A percentile compares a stretch with the other conserved stretches of the same genome.
Evolutionary conservation across 306 rosid species (phyloP).

Genomic region (Fagus sylvatica): DNA sequence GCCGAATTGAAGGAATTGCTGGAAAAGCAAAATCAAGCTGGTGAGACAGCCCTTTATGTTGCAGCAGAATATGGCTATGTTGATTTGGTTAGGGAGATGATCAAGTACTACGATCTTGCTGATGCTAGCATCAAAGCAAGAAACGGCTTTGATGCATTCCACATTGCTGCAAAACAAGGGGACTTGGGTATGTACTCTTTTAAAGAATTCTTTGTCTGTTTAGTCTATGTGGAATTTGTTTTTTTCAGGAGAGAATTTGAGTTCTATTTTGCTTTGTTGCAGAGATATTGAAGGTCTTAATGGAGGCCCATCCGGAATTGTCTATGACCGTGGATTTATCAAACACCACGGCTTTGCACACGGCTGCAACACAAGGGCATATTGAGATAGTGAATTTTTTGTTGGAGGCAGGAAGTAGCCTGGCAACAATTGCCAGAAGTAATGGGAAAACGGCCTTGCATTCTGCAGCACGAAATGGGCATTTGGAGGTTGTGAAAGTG

Average conservation of each 20-base stretch:
- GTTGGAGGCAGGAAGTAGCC: constrained; percentile 73
- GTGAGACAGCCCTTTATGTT: constrained; percentile 83
- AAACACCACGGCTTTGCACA: constrained; percentile 95
- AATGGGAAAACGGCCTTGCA: constrained; percentile 94
- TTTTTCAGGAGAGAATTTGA: constrained; percentile 16
- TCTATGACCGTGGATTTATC: constrained; percentile 91
- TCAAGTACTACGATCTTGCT: constrained; percentile 65
- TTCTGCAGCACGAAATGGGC: constrained; percentile 95
- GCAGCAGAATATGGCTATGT: constrained; percentile 85
- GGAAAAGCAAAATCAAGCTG: constrained; percentile 78
- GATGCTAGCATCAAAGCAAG: constrained; percentile 84
- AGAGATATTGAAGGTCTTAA: constrained; percentile 71
- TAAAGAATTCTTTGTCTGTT: background rate
- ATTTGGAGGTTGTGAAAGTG: constrained; percentile 62
- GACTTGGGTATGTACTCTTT: constrained; percentile 56
- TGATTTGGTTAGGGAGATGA: constrained; percentile 84
- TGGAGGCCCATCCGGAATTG: constrained; percentile 81
- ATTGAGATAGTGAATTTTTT: constrained; percentile 63
- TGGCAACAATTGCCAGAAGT: constrained; percentile 87
- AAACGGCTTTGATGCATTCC: constrained; percentile 92
- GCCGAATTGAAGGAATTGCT: constrained; percentile 48
- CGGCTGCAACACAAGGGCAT: constrained; percentile 92
- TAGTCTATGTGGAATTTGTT: constrained; percentile 13
- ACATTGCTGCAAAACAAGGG: constrained; percentile 97
- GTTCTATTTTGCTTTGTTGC: constrained; percentile 27